Base-by-base conservation (phyloP, 169 alveolate genomes). In the Babesia ovis region DNA sequence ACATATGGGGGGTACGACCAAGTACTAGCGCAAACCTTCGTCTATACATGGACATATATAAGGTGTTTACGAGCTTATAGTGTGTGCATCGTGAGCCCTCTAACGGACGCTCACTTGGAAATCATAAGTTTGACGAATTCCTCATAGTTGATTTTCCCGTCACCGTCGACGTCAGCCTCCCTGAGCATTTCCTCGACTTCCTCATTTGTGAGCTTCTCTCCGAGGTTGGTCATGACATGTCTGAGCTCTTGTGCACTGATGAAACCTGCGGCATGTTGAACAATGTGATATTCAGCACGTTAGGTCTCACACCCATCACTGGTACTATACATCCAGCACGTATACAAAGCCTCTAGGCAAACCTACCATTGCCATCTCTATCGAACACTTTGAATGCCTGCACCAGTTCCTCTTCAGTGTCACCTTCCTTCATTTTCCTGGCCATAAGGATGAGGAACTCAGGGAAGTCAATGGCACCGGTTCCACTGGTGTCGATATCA, bases 151-250 rank as follows among this genome's bases (percentile, higher is more conserved):
- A 98, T 98, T 54, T 95, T 97, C 31, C 99, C 99, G 90, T 97
- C 99, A 18, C 99, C 99, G 80, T 98, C 99, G 32, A 96, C 96
- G 79, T 97, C 99, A 58, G 99, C 99, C 86, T 97, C 99, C 73
- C 98, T 90, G 68, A 98, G 95, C 99, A 98, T 97, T 91, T 98
- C 99, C 77, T 97, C 98, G 56, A 98, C 99, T 73, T 97, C 99
- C 85, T 98, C 99, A 84, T 97, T 98, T 34, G 99, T 96, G 54
- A 98, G 89, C 83, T 97, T 96, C 83, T 97, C 99, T 23, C 99
- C 99, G 81, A 97, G 88, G 77, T 97, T 98, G 23, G 99, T 97
- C 99, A 96, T 97, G 42, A 96, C 99, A 84, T 97, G 99, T 68
- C 98, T 95, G 83, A 97, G 92, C 93, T 98, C 99, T 62, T 97